phyloP scores from a whole-genome alignment of 176 grass and related monocot species.

The Aechmea fasciata region DNA sequence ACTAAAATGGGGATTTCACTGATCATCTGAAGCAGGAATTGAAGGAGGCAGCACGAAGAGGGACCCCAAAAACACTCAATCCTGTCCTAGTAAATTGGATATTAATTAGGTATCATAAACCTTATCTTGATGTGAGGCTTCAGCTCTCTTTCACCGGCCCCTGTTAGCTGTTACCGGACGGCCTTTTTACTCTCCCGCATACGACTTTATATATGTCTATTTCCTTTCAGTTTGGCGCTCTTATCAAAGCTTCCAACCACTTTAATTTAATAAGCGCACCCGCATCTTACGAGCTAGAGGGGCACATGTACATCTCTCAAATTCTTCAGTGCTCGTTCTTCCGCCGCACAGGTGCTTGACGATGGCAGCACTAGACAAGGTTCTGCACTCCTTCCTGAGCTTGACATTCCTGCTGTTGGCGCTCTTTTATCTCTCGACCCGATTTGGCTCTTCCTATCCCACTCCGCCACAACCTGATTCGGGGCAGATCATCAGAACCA shows the following conservation, averaged over 20 bases:
- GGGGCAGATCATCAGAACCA: not conserved
- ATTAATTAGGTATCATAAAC: not conserved
- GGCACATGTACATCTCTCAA: not conserved
- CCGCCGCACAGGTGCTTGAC: not conserved
- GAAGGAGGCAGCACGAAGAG: not conserved
- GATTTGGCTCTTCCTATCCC: not conserved
- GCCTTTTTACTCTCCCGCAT: no score
- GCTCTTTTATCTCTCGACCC: slow-evolving; percentile 4
- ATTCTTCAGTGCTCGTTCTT: not conserved
- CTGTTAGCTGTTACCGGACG: no score
- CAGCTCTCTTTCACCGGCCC: no score
- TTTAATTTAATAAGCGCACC: not conserved
- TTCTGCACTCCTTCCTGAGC: slow-evolving; percentile 2
- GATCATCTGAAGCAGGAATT: not conserved
- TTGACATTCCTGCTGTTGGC: not conserved
- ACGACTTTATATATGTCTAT: not conserved
- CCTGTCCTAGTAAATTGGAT: not conserved
- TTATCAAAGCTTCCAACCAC: not conserved
- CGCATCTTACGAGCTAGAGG: not conserved
- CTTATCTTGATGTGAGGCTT: not conserved
- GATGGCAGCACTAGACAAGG: not conserved
- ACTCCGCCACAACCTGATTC: not conserved
- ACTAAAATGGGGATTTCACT: not conserved
- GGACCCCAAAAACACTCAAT: not conserved
- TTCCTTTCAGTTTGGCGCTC: not conserved